Evolutionary conservation across 768 basidiomycete species (phyloP).

Genomic region (Russula lepida): DNA sequence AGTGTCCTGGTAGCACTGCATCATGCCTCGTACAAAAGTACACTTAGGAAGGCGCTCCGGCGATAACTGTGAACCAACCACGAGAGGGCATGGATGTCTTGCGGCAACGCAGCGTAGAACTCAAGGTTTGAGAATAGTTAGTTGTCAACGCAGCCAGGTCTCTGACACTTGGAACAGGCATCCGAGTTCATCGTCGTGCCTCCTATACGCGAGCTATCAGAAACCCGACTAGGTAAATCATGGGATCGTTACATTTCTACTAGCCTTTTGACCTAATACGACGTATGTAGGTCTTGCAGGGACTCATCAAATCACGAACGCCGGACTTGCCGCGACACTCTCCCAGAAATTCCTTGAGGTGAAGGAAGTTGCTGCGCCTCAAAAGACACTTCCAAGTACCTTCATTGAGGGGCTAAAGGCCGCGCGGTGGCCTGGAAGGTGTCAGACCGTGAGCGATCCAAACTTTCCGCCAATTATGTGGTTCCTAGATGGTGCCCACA

Average conservation of each 20-base stretch:
- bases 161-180: constrained; percentile 35
- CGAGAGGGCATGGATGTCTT: constrained; percentile 60
- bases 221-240: constrained; percentile 52
- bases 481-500: constrained; percentile 96
- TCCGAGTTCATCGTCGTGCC: constrained; percentile 63
- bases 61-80: constrained; percentile 75
- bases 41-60: constrained; percentile 66
- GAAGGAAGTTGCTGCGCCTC: constrained; percentile 25
- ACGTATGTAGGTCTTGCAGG: constrained; percentile 65
- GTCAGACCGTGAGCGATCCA: constrained; percentile 73
- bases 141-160: background rate
- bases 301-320: constrained; percentile 80
- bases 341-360: constrained; percentile 52
- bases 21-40: background rate
- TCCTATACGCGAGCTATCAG: constrained; percentile 38
- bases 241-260: background rate
- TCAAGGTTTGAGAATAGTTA: constrained; percentile 40
- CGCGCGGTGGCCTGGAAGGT: constrained; percentile 90
- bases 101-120: constrained; percentile 52
- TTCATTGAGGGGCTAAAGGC: constrained; percentile 57
- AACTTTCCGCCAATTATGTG: constrained; percentile 48
- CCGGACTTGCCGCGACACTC: constrained; percentile 72
- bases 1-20: constrained; percentile 8
- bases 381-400: constrained; percentile 36
- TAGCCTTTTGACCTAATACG: constrained; percentile 5